Conservation (phyloP, 2,329 filamentous ascomycete genomes). For the Lachnum nothofagi region DNA sequence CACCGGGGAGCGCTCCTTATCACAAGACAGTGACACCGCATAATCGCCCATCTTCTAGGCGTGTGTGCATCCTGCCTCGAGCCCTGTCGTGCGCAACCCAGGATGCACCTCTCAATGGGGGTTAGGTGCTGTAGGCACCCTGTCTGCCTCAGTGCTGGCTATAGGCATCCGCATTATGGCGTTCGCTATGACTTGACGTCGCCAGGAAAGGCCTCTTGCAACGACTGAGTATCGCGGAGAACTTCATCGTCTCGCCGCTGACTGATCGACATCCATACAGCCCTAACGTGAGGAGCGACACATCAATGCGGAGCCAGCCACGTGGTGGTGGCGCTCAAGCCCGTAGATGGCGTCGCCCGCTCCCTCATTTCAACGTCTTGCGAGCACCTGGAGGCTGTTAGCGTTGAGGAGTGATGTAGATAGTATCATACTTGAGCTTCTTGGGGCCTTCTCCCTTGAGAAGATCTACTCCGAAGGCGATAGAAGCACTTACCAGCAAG, state of each 20-base stretch:
- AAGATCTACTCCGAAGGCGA: constrained; percentile 37
- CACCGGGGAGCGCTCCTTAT: neutral
- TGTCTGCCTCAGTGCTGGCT: neutral
- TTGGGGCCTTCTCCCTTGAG: constrained; percentile 40
- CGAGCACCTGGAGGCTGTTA: constrained; percentile 35
- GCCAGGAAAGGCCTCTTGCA: neutral
- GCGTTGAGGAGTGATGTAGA: constrained; percentile 39
- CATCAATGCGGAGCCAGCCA: too few relatives aligned
- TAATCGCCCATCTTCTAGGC: neutral
- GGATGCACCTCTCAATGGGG: neutral
- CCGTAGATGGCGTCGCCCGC: constrained; percentile 24
- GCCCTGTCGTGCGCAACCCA: neutral
- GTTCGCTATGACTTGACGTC: neutral
- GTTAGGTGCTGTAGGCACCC: neutral
- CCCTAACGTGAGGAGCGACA: neutral
- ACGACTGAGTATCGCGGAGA: neutral
- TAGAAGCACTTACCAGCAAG: constrained; percentile 34
- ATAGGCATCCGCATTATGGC: neutral
- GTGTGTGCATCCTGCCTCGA: neutral
- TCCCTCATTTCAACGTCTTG: constrained; percentile 34
- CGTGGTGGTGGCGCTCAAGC: too few relatives aligned
- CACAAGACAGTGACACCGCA: neutral
- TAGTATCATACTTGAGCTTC: constrained; percentile 38
- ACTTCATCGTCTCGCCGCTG: neutral
- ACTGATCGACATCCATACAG: neutral